Conservation (phyloP, 495 filamentous ascomycete species). For the Hypoxylon trugodes region DNA sequence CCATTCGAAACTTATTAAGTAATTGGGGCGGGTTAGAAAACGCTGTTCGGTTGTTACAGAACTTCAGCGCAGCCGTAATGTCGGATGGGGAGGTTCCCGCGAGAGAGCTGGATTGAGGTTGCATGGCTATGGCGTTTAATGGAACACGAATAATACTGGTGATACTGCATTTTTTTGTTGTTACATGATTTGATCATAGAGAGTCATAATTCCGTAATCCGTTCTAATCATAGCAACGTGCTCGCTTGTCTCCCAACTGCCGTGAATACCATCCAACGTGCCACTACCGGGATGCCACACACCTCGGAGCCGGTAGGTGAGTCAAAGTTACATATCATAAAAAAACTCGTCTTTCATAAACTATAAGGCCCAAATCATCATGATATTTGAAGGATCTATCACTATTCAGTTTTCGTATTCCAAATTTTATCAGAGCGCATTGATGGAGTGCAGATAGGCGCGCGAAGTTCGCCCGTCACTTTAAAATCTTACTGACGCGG, state of each 20-base stretch:
- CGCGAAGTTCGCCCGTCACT: too few relatives aligned
- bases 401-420: slow-evolving; percentile 18
- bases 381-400: neutral
- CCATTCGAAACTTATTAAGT: slow-evolving; percentile 33
- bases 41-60: slow-evolving; percentile 30
- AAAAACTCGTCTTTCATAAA: neutral
- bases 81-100: slow-evolving; percentile 27
- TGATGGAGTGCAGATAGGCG: too few relatives aligned
- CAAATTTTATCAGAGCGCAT: too few relatives aligned
- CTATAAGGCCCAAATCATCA: slow-evolving; percentile 13
- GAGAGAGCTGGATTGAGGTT: slow-evolving; percentile 36
- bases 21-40: slow-evolving; percentile 27
- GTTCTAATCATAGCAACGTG: slow-evolving; percentile 16
- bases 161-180: slow-evolving; percentile 28
- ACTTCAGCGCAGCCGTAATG: slow-evolving; percentile 35
- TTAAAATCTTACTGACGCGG: too few relatives aligned
- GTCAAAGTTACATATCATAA: slow-evolving; percentile 21
- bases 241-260: slow-evolving; percentile 2
- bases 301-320: slow-evolving; percentile 1
- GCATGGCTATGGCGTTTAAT: slow-evolving; percentile 43
- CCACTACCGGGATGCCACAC: slow-evolving; percentile 6
- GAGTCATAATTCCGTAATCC: slow-evolving; percentile 42
- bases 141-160: slow-evolving; percentile 36
- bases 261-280: slow-evolving; percentile 6
- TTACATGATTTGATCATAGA: slow-evolving; percentile 42